Evolutionary conservation across 2,329 filamentous ascomycete species (phyloP), one percentile per base, ranked within the genome.

Genomic region (Gremmenia infestans): DNA sequence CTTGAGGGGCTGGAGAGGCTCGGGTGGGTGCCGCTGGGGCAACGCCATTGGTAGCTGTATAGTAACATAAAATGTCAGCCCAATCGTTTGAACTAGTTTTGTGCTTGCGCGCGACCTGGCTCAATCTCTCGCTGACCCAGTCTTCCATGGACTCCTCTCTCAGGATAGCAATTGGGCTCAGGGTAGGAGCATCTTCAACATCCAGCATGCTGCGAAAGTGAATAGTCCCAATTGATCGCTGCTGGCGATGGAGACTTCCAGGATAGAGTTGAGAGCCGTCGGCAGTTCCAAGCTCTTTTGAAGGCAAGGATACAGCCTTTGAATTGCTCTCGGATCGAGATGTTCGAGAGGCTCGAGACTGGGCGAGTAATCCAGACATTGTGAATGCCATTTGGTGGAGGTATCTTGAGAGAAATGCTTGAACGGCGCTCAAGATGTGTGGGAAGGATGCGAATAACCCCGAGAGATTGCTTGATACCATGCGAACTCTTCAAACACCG

Each of bases 161-260:
- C 4, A 56, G 50, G n/a, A 65, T 46, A 4, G 51, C 35, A 40
- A 69, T 60, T 8, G 63, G 58, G 5, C 56, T 51, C 12, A 68
- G 53, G 53, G 42, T 77, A 12, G 78, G 78, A 2, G 76, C 73
- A 28, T 74, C 73, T 46, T 79, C 78, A 17, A 82, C 71, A 47
- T 79, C 75, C 19, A 82, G 71, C 80, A 83, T 79, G 67, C 79
- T 83, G 57, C 76, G 74, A 61, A 76, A 80, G 45, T 72, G 72
- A 40, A 65, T 67, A 54, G 70, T 57, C 45, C 65, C 65, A 53
- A 59, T 58, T 28, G 60, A 58, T 32, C 57, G 55, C 25, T 61
- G 60, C 19, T 62, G 57, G n/a, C 59, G 64, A 60, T 64, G 60
- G 6, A 63, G 52, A 45, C 63, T 67, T 55, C 64, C 62, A 46